Evolutionary conservation across 202 grass and related monocot species (phyloP), one percentile per base, ranked within the genome.

Genomic region (Brachypodium distachyon): DNA sequence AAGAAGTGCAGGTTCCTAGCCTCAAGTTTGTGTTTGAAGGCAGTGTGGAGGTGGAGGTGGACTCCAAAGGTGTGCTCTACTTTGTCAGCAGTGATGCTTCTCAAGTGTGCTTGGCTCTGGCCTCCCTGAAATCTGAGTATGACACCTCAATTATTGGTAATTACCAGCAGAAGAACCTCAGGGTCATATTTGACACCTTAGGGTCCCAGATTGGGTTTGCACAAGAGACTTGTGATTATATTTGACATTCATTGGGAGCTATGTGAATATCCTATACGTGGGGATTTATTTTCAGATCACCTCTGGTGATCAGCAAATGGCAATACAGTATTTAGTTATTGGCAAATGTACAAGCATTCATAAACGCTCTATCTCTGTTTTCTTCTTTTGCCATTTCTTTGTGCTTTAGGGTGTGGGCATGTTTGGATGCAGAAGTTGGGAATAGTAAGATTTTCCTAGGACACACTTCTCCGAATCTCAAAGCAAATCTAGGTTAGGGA

Each of bases 111-210:
- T 64, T 89, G 17, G 86, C 86, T 14, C 51, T 89, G 60, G 86
- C 90, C 28, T 23, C 82, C 25, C 83, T 92, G 10, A 39, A 70
- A 9, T 86, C 81, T 10, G 90, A 92, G 21, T 58, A 89, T 61
- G 90, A 92, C 31, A 83, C 81, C 13, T 71, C 65, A 1, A 92
- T 92, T 32, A 84, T 92, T 4, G 90, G 90, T 31, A 92, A 92
- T 50, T 89, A 92, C 75, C 90, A 92, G 90, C 90, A 89, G 76
- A 92, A 86, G 80, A 92, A 89, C 72, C 21, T 92, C 46, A 77
- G 90, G 66, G 80, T 92, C 59, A 53, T 84, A 17, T 92, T 88
- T 39, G 89, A 92, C 76, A 88, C 78, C 9, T 14, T 46, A 0
- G 89, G 27, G 22, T 89, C 90, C 1, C 83, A 82, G 76, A 48